Base-by-base conservation (phyloP, 108 stramenopile species). In the Stephanodiscus minutulus region DNA sequence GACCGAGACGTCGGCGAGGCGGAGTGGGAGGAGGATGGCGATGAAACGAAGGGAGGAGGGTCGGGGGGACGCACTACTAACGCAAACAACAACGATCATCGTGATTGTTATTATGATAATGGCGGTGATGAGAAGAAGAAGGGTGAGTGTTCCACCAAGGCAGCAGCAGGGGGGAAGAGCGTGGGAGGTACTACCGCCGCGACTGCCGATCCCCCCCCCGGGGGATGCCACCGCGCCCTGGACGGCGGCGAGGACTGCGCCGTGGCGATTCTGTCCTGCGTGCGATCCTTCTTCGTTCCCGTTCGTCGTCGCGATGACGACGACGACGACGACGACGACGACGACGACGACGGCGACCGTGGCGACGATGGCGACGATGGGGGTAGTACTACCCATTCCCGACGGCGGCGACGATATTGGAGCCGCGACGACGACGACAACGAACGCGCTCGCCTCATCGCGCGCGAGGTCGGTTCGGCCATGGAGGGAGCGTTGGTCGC, bases 201-300 rank as follows among this genome's bases (percentile, higher is more conserved):
- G 3, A 33, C 31, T 5, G 5, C 5, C 3, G 5, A 33, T 5
- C 3, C 3, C 31, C 8, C 9, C 3, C 43, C 43, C 43, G 43
- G 43, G 13, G 15, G 12, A 13, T 13, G 20, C 12, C 56, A 66
- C 8, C 33, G 8, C 13, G 61, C 59, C 15, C 25, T 81, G 43
- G 79, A 81, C 71, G 60, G 61, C 13, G 79, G 79, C 20, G 79
- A 76, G 44, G 74, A 72, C 22, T 76, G 79, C 52, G 74, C 75
- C n/a, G 22, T 76, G 46, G 61, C 69, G 35, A 21, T 81, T 1
- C 50, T 81, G 36, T 43, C 9, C 3, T 71, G 70, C 33, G 33
- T 76, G 3, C 74, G 43, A 39, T 60, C 79, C 18, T 36, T 76
- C 27, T 21, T 71, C 43, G 43, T 17, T 2, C n/a, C 59, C 8